Evolutionary conservation across 768 basidiomycete genomes (phyloP), one percentile per base, ranked within the genome.

Genomic region (Baorangia bicolor): DNA sequence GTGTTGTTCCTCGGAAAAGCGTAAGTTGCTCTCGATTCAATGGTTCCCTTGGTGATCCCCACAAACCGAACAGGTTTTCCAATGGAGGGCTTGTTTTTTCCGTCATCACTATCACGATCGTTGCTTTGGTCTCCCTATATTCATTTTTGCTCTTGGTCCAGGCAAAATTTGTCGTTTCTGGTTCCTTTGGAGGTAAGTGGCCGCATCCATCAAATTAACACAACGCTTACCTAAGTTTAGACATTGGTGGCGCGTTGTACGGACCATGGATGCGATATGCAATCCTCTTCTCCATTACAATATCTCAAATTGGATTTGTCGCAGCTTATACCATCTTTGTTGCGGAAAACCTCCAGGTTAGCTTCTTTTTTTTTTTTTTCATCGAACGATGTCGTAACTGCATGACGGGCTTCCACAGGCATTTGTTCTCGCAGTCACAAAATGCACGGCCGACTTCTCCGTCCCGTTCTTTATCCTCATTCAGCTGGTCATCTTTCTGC

Each of bases 81-180:
- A 99, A 98, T 58, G 97, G 97, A 51, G 95, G 96, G 11, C 78
- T 98, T 46, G 73, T 98, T 33, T 99, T 99, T 74, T 98, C 95
- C 7, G 60, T 81, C 31, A 51, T 93, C 53, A 82, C 87, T 2
- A 85, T 98, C 63, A 73, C 86, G 7, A 78, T 84, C 68, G 92
- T 98, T 63, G 94, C 95, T 16, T 65, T 83, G 37, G 84, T 98
- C 49, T 97, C 94, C 2, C 74, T 98, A 4, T 93, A 93, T 75
- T 94, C 94, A 0, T 99, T 98, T 82, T 74, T 99, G 27, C 82
- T 98, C 0, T 82, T 99, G 49, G 85, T 96, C 38, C 79, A 88
- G 70, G 86, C 94, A 40, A 94, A 97, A 58, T 85, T 92, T 49
- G 87, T 87, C 45, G 90, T 98, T 16, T 86, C 88, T 7, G 96